Evolutionary conservation across 305 asterid species (phyloP).

Genomic region (Fraxinus baroniana): DNA sequence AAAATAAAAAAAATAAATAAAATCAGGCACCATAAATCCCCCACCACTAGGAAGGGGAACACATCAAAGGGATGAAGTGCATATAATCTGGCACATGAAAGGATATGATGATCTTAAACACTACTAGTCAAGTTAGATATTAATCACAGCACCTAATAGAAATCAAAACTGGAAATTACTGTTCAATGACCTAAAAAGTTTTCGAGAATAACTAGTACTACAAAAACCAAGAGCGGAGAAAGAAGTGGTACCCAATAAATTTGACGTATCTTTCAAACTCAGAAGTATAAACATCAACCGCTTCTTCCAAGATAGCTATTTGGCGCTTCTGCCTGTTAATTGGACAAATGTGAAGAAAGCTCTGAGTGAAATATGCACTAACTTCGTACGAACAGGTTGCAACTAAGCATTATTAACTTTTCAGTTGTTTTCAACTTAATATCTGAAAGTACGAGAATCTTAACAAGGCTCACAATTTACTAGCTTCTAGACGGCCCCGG

Average conservation of each 20-base stretch:
- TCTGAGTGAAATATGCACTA: conserved; percentile 18
- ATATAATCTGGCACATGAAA: background rate
- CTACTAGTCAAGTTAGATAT: background rate
- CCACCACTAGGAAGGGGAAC: background rate
- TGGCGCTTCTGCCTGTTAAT: conserved; percentile 61
- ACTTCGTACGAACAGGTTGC: background rate
- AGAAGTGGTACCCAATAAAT: conserved; percentile 67
- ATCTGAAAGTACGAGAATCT: conserved; percentile 24
- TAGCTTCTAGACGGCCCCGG: conserved; percentile 55
- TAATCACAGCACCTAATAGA: background rate
- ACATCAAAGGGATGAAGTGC: background rate
- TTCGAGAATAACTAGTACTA: background rate
- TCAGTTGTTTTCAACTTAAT: conserved; percentile 17
- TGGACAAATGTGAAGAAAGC: conserved; percentile 24
- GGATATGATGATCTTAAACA: background rate
- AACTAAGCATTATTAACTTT: conserved; percentile 11
- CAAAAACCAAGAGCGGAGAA: conserved; percentile 12
- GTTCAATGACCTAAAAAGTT: background rate
- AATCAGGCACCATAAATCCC: background rate
- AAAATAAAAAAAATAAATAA: no score
- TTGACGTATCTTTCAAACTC: conserved; percentile 80
- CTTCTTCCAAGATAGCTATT: conserved; percentile 64
- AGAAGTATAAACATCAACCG: conserved; percentile 67
- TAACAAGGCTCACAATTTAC: conserved; percentile 55
- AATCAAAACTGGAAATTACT: background rate